A percentile compares a stretch with the other conserved stretches of the same genome.
Conservation (phyloP, 2,329 filamentous ascomycete genomes). For the Colletotrichum sp. region DNA sequence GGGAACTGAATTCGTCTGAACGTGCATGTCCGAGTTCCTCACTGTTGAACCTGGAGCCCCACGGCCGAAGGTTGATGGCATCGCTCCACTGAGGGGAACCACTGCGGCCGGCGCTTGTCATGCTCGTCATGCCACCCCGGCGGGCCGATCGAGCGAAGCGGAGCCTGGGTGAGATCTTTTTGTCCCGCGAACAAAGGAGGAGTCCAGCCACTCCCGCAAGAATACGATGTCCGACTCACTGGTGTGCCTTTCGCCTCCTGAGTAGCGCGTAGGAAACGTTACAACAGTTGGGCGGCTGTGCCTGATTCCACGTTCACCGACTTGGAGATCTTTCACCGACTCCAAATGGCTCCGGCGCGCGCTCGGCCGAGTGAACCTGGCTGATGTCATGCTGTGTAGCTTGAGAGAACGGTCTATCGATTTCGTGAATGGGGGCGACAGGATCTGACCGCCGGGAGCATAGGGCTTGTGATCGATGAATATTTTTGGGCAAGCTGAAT, state of each 20-base stretch:
- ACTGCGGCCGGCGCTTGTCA: neutral
- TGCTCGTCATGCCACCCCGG: constrained; percentile 4
- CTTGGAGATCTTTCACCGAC: neutral
- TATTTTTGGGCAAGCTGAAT: neutral
- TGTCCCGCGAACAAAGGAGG: neutral
- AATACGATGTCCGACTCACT: neutral
- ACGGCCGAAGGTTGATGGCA: neutral
- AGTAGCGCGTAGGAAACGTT: constrained; percentile 5
- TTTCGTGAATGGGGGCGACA: neutral
- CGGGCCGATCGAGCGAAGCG: neutral
- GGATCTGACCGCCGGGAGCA: neutral
- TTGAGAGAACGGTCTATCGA: neutral
- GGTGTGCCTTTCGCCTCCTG: neutral
- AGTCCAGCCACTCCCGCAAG: neutral
- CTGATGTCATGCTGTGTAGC: neutral
- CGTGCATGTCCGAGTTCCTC: neutral
- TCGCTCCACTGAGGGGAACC: neutral
- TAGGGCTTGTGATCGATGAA: neutral
- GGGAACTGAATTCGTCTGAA: neutral
- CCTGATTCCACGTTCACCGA: neutral
- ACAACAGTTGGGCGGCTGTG: constrained; percentile 1
- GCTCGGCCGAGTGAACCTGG: neutral
- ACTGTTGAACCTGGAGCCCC: neutral
- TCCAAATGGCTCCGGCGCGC: neutral
- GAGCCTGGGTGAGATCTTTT: neutral